phyloP scores from a whole-genome alignment of 2,329 filamentous ascomycete species.

The Aspergillus hortae region DNA sequence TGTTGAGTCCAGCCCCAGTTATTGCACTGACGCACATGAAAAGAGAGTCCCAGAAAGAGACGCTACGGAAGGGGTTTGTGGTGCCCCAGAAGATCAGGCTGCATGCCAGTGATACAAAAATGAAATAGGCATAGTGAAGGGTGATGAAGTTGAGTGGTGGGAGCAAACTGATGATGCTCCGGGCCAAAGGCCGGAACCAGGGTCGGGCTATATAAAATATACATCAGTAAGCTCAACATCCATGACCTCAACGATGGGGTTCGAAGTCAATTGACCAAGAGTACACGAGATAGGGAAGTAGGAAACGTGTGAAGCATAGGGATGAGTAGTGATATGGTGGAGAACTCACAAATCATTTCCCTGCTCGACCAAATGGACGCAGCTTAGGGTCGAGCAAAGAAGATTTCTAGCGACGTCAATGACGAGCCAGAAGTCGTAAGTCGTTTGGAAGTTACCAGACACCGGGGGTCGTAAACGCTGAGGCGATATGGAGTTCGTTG shows the following conservation, averaged over 20 bases:
- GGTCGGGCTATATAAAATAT: conserved; percentile 14
- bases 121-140: conserved; percentile 66
- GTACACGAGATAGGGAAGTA: neutral
- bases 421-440: too few relatives aligned
- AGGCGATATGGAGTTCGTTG: neutral
- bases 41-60: conserved; percentile 62
- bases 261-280: neutral
- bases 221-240: neutral
- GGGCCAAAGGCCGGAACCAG: conserved; percentile 18
- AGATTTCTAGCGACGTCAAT: too few relatives aligned
- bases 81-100: conserved; percentile 59
- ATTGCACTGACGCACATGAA: conserved; percentile 66
- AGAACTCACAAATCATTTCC: neutral
- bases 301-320: neutral
- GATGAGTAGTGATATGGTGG: neutral
- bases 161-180: conserved; percentile 23
- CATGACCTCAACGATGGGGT: neutral
- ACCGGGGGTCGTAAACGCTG: neutral
- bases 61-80: conserved; percentile 49
- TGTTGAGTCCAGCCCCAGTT: conserved; percentile 66
- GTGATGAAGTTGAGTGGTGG: conserved; percentile 58
- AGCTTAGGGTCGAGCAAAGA: too few relatives aligned
- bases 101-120: conserved; percentile 52
- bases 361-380: neutral
- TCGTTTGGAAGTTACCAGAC: neutral